Base-by-base conservation (phyloP, 2,329 filamentous ascomycete species). In the Monosporascus sp. region DNA sequence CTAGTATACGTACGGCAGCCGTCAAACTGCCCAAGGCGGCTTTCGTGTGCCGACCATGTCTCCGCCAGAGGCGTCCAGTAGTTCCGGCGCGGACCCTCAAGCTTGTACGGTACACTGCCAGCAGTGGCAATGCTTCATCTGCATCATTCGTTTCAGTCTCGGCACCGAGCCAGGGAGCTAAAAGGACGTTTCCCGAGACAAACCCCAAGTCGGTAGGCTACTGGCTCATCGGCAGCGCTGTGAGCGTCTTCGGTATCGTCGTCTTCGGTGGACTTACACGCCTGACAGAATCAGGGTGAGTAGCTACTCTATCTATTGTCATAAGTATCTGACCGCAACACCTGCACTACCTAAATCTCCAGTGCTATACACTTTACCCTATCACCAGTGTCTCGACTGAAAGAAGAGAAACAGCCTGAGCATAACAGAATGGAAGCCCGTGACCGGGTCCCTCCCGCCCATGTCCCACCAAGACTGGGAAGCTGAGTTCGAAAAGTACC, bases 341-440 rank as follows among this genome's bases (percentile, higher is more conserved):
- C 39, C 15, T 8, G 11, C 31, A 17, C 20, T 44, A 18, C 31
- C 31, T 4, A 35, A 35, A 5, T 1, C 31, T 14, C 31, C 31
- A 5, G 31, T 35, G 31, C 31, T 35, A 14, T 35, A 35, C 9
- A 35, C 31, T 14, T 35, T 11, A 3, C 31, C 31, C 31, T 35
- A 14, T 14, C 14, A 11, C 11, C 9, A 14, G 11, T 35, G 5
- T 5, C 31, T 35, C 14, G 31, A 35, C 31, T 35, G 14, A 35
- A 35, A 35, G 31, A 14, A 27, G n/a, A 31, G 37, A 41, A 53
- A 57, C 60, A 96, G 93, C 46, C 80, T 99, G 60, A 97, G 92
- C 70, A 99, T 99, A 65, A 99, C 94, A 58, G 94, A 99, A 88
- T 99, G 94, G 94, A 87, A 86, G 62, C 94, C 94, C 49, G 92